These are phyloP conservation scores for Penicillium rolfsii DNA, from an alignment of 2,329 filamentous ascomycete species.

Conservation along the genomic window DNA sequence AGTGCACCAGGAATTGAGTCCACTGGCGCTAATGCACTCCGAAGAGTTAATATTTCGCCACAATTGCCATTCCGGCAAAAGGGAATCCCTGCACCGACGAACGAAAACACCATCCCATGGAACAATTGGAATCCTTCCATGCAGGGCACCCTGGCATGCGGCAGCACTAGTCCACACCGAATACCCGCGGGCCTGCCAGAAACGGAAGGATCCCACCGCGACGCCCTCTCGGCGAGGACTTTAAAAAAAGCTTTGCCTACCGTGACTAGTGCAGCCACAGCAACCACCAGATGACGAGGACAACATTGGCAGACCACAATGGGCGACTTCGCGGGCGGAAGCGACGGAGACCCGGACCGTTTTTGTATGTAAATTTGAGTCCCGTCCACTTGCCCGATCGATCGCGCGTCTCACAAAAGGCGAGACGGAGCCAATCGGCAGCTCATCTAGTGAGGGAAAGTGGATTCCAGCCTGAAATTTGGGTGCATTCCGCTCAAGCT, in stretches of 20 bases:
- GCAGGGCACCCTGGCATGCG: background rate
- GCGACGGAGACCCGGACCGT: background rate
- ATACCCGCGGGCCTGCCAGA: background rate
- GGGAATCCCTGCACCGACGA: no score
- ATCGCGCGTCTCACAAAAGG: constrained; percentile 10
- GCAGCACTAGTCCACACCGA: background rate
- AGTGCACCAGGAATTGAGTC: no score
- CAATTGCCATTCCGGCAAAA: background rate
- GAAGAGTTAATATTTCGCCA: background rate
- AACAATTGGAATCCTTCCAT: background rate
- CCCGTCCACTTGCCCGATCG: constrained; percentile 4
- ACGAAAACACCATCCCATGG: no score
- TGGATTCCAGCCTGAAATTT: background rate
- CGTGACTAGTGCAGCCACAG: background rate
- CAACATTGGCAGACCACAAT: background rate
- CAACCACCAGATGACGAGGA: background rate
- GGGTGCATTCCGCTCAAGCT: background rate
- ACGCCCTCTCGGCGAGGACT: background rate
- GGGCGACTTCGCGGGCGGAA: background rate
- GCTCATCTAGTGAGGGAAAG: background rate
- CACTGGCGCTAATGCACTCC: background rate
- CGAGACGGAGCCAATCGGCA: background rate
- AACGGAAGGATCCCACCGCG: background rate
- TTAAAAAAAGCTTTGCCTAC: background rate
- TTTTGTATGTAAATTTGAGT: constrained; percentile 3